Conservation (phyloP, 345 rosid species). For the Microcos paniculata region DNA sequence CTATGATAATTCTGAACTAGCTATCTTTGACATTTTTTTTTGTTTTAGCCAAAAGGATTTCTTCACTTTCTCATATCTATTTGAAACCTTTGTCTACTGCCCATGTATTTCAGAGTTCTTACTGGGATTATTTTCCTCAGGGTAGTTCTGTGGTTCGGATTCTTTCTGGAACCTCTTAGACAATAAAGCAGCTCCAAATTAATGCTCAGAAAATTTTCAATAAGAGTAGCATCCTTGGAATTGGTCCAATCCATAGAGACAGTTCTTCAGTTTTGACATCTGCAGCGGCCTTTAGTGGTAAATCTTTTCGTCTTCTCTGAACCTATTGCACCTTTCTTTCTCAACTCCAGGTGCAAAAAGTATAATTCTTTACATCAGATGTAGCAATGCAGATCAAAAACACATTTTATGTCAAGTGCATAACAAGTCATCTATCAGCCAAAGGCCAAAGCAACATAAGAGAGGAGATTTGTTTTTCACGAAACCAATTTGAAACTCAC, state of each 20-base stretch:
- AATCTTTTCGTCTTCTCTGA: background rate
- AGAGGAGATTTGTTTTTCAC: background rate
- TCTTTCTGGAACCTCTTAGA: background rate
- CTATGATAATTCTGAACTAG: background rate
- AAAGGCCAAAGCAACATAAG: background rate
- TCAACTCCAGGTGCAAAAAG: background rate
- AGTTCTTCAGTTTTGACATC: background rate
- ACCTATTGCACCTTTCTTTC: background rate
- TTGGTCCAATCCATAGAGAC: background rate
- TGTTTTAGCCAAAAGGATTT: no score
- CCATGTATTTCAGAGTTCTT: background rate
- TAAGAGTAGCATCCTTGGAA: background rate
- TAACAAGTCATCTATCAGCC: background rate
- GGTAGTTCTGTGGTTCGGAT: background rate
- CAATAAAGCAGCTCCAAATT: background rate
- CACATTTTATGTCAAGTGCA: background rate
- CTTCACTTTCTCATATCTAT: background rate
- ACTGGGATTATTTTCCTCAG: background rate
- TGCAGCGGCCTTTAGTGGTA: background rate
- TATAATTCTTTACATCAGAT: background rate
- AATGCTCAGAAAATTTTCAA: background rate
- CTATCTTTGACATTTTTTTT: background rate
- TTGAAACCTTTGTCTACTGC: background rate
- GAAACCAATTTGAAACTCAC: background rate
- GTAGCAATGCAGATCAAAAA: background rate